These are phyloP conservation scores for Ochromonadaceae sp. DNA, from an alignment of 352 stramenopile species.

Conservation along the genomic window DNA sequence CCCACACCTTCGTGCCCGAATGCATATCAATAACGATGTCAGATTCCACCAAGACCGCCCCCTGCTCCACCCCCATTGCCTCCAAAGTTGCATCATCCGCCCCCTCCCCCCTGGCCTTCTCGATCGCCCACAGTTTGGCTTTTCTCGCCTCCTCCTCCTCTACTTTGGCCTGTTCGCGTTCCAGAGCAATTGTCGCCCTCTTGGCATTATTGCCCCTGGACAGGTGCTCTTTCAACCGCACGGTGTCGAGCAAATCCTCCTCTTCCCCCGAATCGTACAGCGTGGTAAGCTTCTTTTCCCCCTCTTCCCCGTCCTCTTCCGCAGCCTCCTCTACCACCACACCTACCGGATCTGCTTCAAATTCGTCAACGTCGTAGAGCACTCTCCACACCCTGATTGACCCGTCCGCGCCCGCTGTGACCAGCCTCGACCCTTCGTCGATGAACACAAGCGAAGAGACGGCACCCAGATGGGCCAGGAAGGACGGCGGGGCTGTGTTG, in stretches of 20 bases:
- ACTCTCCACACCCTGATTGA: background rate
- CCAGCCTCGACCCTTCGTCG: background rate
- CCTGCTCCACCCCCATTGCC: background rate
- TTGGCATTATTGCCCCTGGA: too few relatives aligned
- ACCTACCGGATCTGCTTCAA: background rate
- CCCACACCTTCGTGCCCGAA: too few relatives aligned
- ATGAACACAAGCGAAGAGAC: background rate
- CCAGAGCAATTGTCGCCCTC: background rate
- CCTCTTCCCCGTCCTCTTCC: conserved; percentile 10
- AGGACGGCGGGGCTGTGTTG: background rate
- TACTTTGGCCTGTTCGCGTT: background rate
- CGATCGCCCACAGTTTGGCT: background rate
- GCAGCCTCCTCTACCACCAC: background rate
- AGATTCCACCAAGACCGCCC: too few relatives aligned
- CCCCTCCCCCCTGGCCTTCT: background rate
- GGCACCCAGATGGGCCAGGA: background rate
- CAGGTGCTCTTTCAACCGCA: background rate
- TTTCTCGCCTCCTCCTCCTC: background rate
- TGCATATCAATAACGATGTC: too few relatives aligned
- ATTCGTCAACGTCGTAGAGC: conserved; percentile 3
- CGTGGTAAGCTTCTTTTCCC: background rate
- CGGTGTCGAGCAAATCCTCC: background rate
- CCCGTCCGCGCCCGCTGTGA: background rate
- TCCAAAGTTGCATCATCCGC: background rate
- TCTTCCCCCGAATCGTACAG: conserved; percentile 12